Evolutionary conservation across 768 basidiomycete genomes (phyloP), one percentile per base, ranked within the genome.

Genomic region (Xanthoconium purpureum): DNA sequence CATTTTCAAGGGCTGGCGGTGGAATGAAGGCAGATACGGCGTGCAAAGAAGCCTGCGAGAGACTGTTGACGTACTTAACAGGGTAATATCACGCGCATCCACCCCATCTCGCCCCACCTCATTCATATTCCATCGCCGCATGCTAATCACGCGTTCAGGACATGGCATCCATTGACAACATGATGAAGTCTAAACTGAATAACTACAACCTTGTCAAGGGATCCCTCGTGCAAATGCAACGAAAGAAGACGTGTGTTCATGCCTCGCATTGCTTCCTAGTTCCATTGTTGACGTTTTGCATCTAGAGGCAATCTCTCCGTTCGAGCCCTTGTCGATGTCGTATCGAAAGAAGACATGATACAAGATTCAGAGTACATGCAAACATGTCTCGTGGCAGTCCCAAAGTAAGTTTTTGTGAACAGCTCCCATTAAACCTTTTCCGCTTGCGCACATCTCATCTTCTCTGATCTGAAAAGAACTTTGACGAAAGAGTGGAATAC

Each of bases 131-230:
- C 17, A 40, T 47, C 42, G 30, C 65, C 49, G 61, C 69, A 66
- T 59, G 55, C 61, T 63, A 0, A 65, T 40, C 67, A 63, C 67
- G 53, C 61, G 54, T 49, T 43, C 52, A 71, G 95, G 97, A 98
- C 79, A 92, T 96, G 85, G 78, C 78, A 24, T 93, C 92, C 20
- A 94, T 98, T 59, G 97, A 99, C 72, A 91, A 89, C 67, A 85
- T 90, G 38, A 90, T 97, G 83, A 96, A 96, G 76, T 78, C 84
- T 40, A 98, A 97, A 73, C 75, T 94, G 39, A 90, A 87, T 64
- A 88, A 85, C 67, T 99, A 99, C 74, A 95, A 94, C 68, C 76
- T 96, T 13, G 89, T 93, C 47, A 99, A 99, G 72, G 96, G 96
- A 0, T 87, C 91, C 46, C 77, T 98, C 49, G 83, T 86, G 5